Percentiles rank a stretch among this genome's conserved stretches.
phyloP scores from a whole-genome alignment of 139 green algal genomes.

The Closterium sp. region DNA sequence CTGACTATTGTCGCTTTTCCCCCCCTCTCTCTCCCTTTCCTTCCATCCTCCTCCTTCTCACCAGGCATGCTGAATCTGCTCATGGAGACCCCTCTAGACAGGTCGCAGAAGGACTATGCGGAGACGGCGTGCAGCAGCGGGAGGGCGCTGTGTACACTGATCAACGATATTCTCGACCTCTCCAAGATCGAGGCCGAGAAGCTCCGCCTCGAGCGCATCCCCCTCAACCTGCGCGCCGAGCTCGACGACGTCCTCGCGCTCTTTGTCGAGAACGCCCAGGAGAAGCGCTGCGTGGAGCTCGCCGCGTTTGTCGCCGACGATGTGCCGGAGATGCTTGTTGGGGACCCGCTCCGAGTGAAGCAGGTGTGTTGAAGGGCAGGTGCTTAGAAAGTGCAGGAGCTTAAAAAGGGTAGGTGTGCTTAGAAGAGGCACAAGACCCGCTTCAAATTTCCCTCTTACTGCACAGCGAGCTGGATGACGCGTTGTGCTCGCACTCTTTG shows the following conservation, averaged over 20 bases:
- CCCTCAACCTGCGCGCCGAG: conserved; percentile 13
- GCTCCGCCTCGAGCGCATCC: conserved; percentile 4
- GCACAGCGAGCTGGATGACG: no score
- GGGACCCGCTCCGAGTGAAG: conserved; percentile 32
- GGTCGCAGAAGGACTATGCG: background rate
- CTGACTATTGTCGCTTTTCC: no score
- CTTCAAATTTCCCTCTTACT: no score
- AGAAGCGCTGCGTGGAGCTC: conserved; percentile 32
- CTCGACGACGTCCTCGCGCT: conserved; percentile 31
- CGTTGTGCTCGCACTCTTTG: no score
- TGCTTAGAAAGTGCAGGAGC: no score
- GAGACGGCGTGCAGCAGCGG: conserved; percentile 11
- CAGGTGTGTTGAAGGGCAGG: conserved; percentile 26
- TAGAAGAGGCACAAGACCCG: no score
- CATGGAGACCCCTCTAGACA: background rate
- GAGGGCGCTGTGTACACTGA: conserved; percentile 11
- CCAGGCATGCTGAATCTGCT: conserved; percentile 1
- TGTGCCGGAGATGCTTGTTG: conserved; percentile 2
- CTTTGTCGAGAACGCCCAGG: conserved; percentile 19
- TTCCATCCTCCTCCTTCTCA: no score
- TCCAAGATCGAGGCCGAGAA: conserved; percentile 43
- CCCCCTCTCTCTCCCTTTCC: no score
- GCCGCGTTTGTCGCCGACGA: conserved; percentile 28
- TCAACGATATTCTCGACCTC: conserved; percentile 32
- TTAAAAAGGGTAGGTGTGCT: no score